A percentile compares a stretch with the other conserved stretches of the same genome.
Conservation (phyloP, 2,329 filamentous ascomycete genomes). For the Leptographium radiaticola region DNA sequence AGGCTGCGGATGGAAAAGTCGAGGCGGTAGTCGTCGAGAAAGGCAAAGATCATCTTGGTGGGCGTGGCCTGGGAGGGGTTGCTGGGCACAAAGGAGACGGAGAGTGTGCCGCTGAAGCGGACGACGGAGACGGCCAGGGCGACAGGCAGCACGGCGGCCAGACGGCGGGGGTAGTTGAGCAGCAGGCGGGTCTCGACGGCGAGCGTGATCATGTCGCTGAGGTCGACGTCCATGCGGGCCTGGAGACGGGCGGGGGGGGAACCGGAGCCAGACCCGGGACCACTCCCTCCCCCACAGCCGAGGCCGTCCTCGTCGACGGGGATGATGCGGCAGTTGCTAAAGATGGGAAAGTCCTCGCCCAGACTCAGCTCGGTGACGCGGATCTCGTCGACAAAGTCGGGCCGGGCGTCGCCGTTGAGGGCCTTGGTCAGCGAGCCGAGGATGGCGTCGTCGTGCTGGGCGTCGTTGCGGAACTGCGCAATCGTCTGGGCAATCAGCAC, state of each 20-base stretch:
- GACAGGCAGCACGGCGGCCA: constrained; percentile 81
- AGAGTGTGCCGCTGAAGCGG: constrained; percentile 86
- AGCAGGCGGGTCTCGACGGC: constrained; percentile 89
- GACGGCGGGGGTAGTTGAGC: constrained; percentile 85
- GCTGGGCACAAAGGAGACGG: constrained; percentile 80
- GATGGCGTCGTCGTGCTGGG: constrained; percentile 82
- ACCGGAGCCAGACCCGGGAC: constrained; percentile 19
- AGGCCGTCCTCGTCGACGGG: constrained; percentile 72
- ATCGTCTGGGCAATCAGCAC: constrained; percentile 94
- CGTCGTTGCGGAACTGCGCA: constrained; percentile 85
- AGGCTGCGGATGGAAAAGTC: constrained; percentile 72
- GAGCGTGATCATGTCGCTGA: constrained; percentile 90
- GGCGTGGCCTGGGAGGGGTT: constrained; percentile 55
- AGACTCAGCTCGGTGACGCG: constrained; percentile 85
- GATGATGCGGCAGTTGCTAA: constrained; percentile 94
- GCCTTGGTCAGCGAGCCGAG: constrained; percentile 72
- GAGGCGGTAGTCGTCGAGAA: constrained; percentile 75
- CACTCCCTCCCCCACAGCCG: constrained; percentile 24
- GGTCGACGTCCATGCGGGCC: constrained; percentile 90
- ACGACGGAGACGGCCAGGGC: constrained; percentile 85
- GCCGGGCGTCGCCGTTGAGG: constrained; percentile 75
- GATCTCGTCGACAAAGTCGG: constrained; percentile 88
- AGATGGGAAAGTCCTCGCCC: constrained; percentile 95
- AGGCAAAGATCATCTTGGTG: constrained; percentile 90
- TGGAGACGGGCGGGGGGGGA: constrained; percentile 54